Percentiles rank a stretch among this genome's conserved stretches.
Conservation (phyloP, 306 rosid genomes). For the Neltuma alba region DNA sequence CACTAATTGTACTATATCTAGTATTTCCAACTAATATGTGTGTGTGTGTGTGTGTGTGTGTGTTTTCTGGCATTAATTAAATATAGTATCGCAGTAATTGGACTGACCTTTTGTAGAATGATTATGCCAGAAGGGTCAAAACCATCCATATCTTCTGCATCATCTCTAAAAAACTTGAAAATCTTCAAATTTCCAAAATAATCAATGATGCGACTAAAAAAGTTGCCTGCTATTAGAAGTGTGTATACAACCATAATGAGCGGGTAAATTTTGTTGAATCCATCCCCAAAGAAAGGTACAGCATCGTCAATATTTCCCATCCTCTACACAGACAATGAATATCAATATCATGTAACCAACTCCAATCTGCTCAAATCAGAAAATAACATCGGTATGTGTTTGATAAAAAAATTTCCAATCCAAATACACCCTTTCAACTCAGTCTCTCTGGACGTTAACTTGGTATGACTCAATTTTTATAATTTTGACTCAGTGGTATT, state of each 20-base stretch:
- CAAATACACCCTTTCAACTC: neutral
- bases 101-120: constrained; percentile 74
- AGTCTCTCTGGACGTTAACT: too few species aligned
- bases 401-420: too few species aligned
- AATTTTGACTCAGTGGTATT: too few species aligned
- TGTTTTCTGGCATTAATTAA: too few species aligned
- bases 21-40: neutral
- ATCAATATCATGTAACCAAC: neutral
- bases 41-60: too few species aligned
- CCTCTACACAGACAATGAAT: constrained; percentile 46
- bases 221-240: constrained; percentile 69
- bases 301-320: constrained; percentile 95
- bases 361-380: too few species aligned
- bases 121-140: constrained; percentile 90
- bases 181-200: constrained; percentile 83
- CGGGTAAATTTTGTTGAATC: constrained; percentile 90
- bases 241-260: constrained; percentile 95
- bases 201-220: constrained; percentile 65
- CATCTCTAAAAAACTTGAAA: constrained; percentile 63
- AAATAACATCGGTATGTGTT: too few species aligned
- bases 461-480: too few species aligned
- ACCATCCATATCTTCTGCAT: constrained; percentile 84
- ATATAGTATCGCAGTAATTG: neutral
- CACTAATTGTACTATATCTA: too few species aligned
- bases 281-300: constrained; percentile 88